These are phyloP conservation scores for Clathrospora elynae DNA, from an alignment of 2,329 filamentous ascomycete genomes.

Conservation along the genomic window DNA sequence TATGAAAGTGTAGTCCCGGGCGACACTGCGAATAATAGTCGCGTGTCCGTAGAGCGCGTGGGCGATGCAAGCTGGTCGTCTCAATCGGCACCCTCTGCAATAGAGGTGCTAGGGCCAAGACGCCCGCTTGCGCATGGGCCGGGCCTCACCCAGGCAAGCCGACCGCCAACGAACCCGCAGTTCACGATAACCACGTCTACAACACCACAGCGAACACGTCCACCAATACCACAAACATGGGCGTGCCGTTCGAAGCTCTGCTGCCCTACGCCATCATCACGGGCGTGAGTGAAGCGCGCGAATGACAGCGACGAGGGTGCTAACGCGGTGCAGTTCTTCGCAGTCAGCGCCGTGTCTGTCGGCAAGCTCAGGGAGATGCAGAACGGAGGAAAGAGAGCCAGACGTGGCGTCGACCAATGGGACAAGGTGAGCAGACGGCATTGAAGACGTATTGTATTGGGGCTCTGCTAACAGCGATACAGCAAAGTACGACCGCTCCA, in stretches of 20 bases:
- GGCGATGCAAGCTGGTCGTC: slow-evolving; percentile 32
- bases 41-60: slow-evolving; percentile 34
- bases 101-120: slow-evolving; percentile 26
- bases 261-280: slow-evolving; percentile 68
- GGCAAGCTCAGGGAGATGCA: slow-evolving; percentile 63
- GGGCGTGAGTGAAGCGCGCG: slow-evolving; percentile 54
- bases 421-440: slow-evolving; percentile 60
- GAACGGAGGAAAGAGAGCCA: slow-evolving; percentile 66
- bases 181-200: slow-evolving; percentile 23
- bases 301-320: slow-evolving; percentile 13
- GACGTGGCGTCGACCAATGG: slow-evolving; percentile 67
- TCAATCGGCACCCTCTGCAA: slow-evolving; percentile 36
- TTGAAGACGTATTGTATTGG: slow-evolving; percentile 16
- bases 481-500: slow-evolving; percentile 59
- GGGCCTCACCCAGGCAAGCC: slow-evolving; percentile 20
- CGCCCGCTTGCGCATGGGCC: slow-evolving; percentile 10
- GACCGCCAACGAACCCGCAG: slow-evolving; percentile 20
- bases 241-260: slow-evolving; percentile 69
- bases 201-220: slow-evolving; percentile 27
- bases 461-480: slow-evolving; percentile 48
- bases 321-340: slow-evolving; percentile 60
- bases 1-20: slow-evolving; percentile 32
- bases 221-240: slow-evolving; percentile 58
- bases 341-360: slow-evolving; percentile 63
- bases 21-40: slow-evolving; percentile 43